phyloP scores from a whole-genome alignment of 2,329 filamentous ascomycete species.

The Trichoderma sp. region DNA sequence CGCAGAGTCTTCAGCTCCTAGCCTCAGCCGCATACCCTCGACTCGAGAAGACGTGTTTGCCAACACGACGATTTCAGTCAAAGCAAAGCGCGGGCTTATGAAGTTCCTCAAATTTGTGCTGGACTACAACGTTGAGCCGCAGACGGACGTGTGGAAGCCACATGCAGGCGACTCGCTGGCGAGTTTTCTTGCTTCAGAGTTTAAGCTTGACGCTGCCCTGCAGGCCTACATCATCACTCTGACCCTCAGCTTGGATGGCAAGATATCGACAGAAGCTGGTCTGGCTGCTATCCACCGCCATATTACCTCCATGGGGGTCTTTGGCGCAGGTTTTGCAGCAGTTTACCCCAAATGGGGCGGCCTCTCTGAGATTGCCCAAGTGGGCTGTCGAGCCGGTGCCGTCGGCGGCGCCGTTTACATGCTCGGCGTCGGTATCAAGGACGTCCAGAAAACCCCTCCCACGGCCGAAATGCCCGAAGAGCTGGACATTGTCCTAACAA shows the following conservation, averaged over 20 bases:
- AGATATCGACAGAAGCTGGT: constrained; percentile 64
- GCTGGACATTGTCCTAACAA: constrained; percentile 55
- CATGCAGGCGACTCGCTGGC: constrained; percentile 57
- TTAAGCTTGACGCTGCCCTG: constrained; percentile 68
- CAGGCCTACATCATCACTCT: constrained; percentile 66
- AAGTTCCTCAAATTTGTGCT: constrained; percentile 90
- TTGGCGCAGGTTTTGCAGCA: constrained; percentile 86
- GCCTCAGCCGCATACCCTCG: constrained; percentile 74
- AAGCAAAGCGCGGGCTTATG: constrained; percentile 84
- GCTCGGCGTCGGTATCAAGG: constrained; percentile 67
- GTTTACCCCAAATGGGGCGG: constrained; percentile 94
- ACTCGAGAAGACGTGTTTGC: constrained; percentile 91
- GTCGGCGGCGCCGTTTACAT: constrained; percentile 93
- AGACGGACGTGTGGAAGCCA: constrained; percentile 58
- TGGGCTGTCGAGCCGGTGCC: constrained; percentile 84
- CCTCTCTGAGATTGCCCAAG: constrained; percentile 83
- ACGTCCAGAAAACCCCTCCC: constrained; percentile 25
- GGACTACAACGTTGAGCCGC: constrained; percentile 63
- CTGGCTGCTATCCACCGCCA: constrained; percentile 76
- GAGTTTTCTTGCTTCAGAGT: constrained; percentile 60
- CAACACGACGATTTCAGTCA: constrained; percentile 71
- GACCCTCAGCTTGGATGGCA: constrained; percentile 69
- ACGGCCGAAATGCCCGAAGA: constrained; percentile 27
- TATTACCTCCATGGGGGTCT: constrained; percentile 80
- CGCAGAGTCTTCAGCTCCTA: constrained; percentile 32